These are phyloP conservation scores for Porphyrellus cyaneotinctus DNA, from an alignment of 768 basidiomycete species.

Conservation along the genomic window DNA sequence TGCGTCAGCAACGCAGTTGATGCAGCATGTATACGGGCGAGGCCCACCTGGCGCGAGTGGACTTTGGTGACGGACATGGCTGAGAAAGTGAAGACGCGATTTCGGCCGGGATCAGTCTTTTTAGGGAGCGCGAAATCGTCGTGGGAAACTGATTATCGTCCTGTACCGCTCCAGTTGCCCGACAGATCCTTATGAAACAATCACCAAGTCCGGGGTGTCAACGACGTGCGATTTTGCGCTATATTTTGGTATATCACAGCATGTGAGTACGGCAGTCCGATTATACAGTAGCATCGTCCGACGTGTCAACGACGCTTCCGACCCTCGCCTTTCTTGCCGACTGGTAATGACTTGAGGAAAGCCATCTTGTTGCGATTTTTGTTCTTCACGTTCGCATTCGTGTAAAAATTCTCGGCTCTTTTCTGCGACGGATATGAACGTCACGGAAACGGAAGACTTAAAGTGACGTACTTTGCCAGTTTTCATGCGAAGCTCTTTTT, in stretches of 20 bases:
- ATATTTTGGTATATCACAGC: constrained; percentile 14
- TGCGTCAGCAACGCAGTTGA: constrained; percentile 8
- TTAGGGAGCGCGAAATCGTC: constrained; percentile 17
- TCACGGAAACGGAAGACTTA: neutral
- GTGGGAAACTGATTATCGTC: constrained; percentile 39
- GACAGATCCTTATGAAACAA: constrained; percentile 10
- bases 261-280: constrained; percentile 6
- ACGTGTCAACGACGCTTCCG: constrained; percentile 33
- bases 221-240: neutral
- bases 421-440: constrained; percentile 44
- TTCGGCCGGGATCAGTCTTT: constrained; percentile 16
- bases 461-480: constrained; percentile 73
- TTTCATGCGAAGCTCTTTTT: constrained; percentile 80
- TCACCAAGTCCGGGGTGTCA: constrained; percentile 4
- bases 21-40: neutral
- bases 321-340: constrained; percentile 46
- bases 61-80: constrained; percentile 91
- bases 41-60: constrained; percentile 82
- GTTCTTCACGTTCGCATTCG: constrained; percentile 81
- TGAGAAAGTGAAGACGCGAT: constrained; percentile 27
- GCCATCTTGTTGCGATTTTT: constrained; percentile 68
- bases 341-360: constrained; percentile 52
- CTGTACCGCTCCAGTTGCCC: constrained; percentile 5
- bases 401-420: constrained; percentile 88
- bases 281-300: constrained; percentile 16